Evolutionary conservation across 163 green algal species (phyloP).

Genomic region (Scenedesmus sp.): DNA sequence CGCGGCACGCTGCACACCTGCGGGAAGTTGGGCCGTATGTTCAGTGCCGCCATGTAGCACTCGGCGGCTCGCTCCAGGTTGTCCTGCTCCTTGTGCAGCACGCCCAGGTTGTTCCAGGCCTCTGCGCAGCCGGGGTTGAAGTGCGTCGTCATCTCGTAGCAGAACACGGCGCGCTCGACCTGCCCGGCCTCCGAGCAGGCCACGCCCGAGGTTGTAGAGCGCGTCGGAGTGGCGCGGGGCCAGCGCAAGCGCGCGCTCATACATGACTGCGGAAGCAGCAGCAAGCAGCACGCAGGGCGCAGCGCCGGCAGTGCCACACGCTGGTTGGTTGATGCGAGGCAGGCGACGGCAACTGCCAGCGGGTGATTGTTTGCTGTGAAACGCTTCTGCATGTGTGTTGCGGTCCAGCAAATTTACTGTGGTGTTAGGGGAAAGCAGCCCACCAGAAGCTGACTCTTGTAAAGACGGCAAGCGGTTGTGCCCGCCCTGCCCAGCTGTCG

Average conservation of each 20-base stretch:
- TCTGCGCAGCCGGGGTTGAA: constrained; percentile 86
- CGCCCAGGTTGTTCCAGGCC: constrained; percentile 92
- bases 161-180: constrained; percentile 66
- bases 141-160: constrained; percentile 86
- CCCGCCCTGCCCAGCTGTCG: too few species aligned
- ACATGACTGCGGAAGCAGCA: constrained; percentile 57
- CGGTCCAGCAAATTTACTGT: too few species aligned
- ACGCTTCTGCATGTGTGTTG: too few species aligned
- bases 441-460: too few species aligned
- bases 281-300: neutral
- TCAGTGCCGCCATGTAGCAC: constrained; percentile 88
- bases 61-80: constrained; percentile 84
- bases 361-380: too few species aligned
- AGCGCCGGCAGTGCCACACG: neutral
- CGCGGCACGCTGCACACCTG: constrained; percentile 42
- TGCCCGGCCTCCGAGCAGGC: constrained; percentile 83
- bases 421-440: too few species aligned
- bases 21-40: constrained; percentile 76
- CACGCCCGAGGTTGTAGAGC: constrained; percentile 97
- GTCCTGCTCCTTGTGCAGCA: constrained; percentile 84
- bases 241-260: constrained; percentile 89
- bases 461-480: too few species aligned
- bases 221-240: constrained; percentile 80
- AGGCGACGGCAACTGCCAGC: neutral
- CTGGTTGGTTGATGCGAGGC: constrained; percentile 60